Evolutionary conservation across 345 rosid species (phyloP).

Genomic region (Salix arbutifolia): DNA sequence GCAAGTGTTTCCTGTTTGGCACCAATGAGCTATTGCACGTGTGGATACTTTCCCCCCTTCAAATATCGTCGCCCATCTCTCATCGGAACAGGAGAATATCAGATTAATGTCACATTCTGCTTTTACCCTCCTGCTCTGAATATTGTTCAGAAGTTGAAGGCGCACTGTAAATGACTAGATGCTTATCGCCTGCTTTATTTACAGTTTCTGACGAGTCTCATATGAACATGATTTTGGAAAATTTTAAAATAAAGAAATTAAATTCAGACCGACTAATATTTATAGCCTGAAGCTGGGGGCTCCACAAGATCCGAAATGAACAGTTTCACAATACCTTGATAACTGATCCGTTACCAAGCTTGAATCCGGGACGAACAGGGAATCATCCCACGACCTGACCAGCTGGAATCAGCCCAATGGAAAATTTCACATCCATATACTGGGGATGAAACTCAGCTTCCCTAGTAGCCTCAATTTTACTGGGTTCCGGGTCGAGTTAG

Average conservation of each 20-base stretch:
- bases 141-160: too few relatives aligned
- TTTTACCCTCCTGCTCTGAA: too few relatives aligned
- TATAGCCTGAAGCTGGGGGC: not conserved
- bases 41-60: too few relatives aligned
- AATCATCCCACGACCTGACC: conserved; percentile 9
- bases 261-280: not conserved
- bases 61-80: too few relatives aligned
- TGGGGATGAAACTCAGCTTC: conserved; percentile 77
- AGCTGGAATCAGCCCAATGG: conserved; percentile 49
- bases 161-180: not conserved
- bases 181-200: not conserved
- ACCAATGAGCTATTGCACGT: too few relatives aligned
- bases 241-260: not conserved
- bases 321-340: too few relatives aligned
- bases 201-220: not conserved
- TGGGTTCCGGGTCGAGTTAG: conserved; percentile 78
- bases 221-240: not conserved
- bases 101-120: too few relatives aligned
- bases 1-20: not conserved
- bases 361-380: too few relatives aligned
- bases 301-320: not conserved
- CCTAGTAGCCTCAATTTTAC: conserved; percentile 76
- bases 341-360: too few relatives aligned
- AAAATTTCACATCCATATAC: conserved; percentile 72
- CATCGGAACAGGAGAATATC: too few relatives aligned